Base-by-base conservation (phyloP, 495 filamentous ascomycete genomes). In the Penicillium maclennaniae region DNA sequence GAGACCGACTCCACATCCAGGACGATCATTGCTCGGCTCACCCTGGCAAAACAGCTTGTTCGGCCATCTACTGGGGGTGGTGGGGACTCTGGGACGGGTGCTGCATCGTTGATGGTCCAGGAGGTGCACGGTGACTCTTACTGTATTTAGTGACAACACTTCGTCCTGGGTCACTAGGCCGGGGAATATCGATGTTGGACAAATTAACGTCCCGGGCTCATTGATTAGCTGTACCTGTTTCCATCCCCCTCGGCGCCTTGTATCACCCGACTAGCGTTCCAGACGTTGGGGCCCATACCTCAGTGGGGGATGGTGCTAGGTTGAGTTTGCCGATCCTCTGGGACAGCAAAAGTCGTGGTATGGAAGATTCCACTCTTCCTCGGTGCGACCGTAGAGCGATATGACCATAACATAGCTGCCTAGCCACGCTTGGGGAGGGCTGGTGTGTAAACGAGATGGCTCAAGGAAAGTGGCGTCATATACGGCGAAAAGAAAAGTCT, bases 251-350 rank as follows among this genome's bases (percentile, higher is more conserved):
- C 19, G 38, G 38, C 42, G 28, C 25, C 41, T 58, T 58, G 63
- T 66, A 66, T 51, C 20, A 66, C 63, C 60, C 63, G 63, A 63
- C 54, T 52, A 43, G 58, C 61, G 61, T 57, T 34, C 45, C 49
- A 48, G 47, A 54, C 58, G 58, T 61, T 59, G 58, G 53, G 49
- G 51, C 55, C 54, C 54, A 56, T 51, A 50, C 40, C 44, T 52
- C 43, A 37, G 46, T 41, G 46, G 46, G 49, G 51, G 10, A 1
- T 34, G 31, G 8, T 34, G 31, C 10, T 14, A 12, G 15, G 34
- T 47, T 58, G 47, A 55, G 60, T 57, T 48, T 68, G 70, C 55
- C 61, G 68, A 71, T 73, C 61, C 7, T 40, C n/a, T 14, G 8
- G 31, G 10, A 14, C 1, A 34, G 10, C 23, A 34, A 34, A 34